phyloP scores from a whole-genome alignment of 1,284 basidiomycete species.

The Ganoderma boninense region DNA sequence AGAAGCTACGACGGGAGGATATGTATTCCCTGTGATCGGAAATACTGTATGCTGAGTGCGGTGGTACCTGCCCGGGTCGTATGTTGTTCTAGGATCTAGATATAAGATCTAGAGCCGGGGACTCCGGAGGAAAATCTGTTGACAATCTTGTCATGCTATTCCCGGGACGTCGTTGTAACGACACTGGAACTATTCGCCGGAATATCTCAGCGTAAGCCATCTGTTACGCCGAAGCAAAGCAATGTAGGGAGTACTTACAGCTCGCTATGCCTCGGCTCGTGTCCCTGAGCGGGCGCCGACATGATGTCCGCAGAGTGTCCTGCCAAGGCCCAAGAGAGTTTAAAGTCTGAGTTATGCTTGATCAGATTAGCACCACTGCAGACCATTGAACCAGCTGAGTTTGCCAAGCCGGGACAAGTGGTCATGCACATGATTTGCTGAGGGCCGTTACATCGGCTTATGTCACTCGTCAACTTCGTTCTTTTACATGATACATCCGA shows the following conservation, averaged over 20 bases:
- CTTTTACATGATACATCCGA: not conserved
- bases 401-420: too few relatives aligned
- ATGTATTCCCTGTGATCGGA: not conserved
- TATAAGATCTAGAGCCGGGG: not conserved
- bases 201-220: not conserved
- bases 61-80: not conserved
- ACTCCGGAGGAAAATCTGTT: not conserved
- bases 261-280: not conserved
- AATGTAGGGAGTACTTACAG: not conserved
- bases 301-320: not conserved
- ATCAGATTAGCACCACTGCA: not conserved
- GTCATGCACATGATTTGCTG: too few relatives aligned
- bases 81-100: not conserved
- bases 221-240: not conserved
- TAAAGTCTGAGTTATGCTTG: not conserved
- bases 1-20: not conserved
- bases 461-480: not conserved
- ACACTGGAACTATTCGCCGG: not conserved
- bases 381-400: not conserved
- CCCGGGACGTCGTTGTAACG: not conserved
- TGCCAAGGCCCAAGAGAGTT: not conserved
- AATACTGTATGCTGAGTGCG: not conserved
- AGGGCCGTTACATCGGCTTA: not conserved
- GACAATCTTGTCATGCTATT: not conserved
- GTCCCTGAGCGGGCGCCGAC: not conserved